Evolutionary conservation across 441 rosid species (phyloP).

Genomic region (Erodium moschatum): DNA sequence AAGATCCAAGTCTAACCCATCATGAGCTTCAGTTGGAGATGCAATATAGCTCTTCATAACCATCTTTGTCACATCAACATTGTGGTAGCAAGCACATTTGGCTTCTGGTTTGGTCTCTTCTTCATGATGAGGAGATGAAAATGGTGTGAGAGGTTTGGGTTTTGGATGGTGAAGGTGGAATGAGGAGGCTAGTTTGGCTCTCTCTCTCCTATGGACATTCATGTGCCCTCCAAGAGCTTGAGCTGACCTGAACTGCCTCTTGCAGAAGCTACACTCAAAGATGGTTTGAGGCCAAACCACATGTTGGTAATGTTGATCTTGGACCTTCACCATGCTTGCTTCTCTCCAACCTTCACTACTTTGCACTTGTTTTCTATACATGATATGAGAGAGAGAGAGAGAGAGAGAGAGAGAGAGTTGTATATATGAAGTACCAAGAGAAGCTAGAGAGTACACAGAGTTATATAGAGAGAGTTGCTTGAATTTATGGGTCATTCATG

Average conservation of each 20-base stretch:
- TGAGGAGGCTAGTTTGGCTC: constrained; percentile 48
- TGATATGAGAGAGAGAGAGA: constrained; percentile 13
- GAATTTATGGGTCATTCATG: constrained; percentile 17
- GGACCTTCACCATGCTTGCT: constrained; percentile 17
- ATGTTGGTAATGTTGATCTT: constrained; percentile 5
- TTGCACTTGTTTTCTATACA: not conserved
- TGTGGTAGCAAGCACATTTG: not conserved
- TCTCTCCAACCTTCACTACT: not conserved
- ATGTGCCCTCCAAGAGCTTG: constrained; percentile 90
- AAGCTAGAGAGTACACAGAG: constrained; percentile 5
- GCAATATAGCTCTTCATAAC: too few relatives aligned
- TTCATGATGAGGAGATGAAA: constrained; percentile 19
- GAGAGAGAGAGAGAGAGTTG: constrained; percentile 16
- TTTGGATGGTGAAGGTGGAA: constrained; percentile 25
- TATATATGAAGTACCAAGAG: constrained; percentile 13
- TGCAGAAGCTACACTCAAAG: constrained; percentile 63
- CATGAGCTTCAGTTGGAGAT: not conserved
- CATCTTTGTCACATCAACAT: not conserved
- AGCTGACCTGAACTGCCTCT: constrained; percentile 67
- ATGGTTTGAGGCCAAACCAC: constrained; percentile 49
- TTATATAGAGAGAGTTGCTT: not conserved
- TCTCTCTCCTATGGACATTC: constrained; percentile 80
- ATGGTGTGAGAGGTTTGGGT: constrained; percentile 22
- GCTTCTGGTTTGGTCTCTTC: not conserved
- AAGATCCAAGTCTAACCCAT: constrained; percentile 30